A percentile compares a stretch with the other conserved stretches of the same genome.
Conservation (phyloP, 306 rosid species). For the Quercus engelmannii region DNA sequence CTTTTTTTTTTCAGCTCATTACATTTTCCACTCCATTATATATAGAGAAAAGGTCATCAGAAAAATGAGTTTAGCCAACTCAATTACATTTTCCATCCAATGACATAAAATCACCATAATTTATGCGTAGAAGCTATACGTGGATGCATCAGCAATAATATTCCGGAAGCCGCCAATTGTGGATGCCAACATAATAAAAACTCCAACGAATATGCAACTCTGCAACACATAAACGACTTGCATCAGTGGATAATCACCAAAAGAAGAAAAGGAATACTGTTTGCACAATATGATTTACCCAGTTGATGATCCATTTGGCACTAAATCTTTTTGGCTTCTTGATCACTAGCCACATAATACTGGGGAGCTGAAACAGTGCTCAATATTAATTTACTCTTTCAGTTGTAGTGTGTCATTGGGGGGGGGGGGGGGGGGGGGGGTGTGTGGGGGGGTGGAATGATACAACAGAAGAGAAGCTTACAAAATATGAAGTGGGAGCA, state of each 20-base stretch:
- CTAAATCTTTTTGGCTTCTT: conserved; percentile 87
- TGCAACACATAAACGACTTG: conserved; percentile 24
- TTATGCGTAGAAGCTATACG: conserved; percentile 74
- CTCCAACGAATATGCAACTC: conserved; percentile 70
- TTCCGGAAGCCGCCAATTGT: conserved; percentile 89
- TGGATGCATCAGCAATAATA: conserved; percentile 70
- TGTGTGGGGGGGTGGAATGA: fast-evolving
- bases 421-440: too few relatives aligned
- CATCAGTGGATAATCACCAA: conserved; percentile 1
- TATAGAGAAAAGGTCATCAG: neutral
- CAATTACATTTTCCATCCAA: neutral
- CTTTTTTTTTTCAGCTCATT: neutral
- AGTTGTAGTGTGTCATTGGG: neutral
- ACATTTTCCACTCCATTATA: neutral
- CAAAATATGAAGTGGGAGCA: conserved; percentile 83
- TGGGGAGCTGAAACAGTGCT: conserved; percentile 64
- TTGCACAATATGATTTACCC: conserved; percentile 46
- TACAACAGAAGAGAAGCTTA: conserved; percentile 23
- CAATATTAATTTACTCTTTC: neutral
- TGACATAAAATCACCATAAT: neutral
- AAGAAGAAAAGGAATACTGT: conserved; percentile 4
- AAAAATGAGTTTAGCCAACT: neutral
- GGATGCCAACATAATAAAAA: conserved; percentile 85
- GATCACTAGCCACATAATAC: conserved; percentile 82
- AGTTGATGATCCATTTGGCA: conserved; percentile 77